Evolutionary conservation across 768 basidiomycete species (phyloP).

Genomic region (Suillus clintonianus): DNA sequence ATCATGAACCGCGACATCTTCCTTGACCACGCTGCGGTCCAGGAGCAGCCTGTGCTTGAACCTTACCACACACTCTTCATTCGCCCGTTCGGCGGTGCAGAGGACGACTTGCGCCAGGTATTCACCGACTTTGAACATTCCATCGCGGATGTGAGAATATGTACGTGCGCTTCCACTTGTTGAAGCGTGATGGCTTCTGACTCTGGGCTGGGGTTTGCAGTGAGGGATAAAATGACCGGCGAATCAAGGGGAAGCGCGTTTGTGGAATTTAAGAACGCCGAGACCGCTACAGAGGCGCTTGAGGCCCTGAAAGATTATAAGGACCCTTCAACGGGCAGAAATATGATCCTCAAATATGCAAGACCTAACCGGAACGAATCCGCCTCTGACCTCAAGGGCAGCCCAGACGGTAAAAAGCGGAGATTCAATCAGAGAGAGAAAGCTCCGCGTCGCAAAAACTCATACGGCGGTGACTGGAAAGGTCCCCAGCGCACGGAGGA

Average conservation of each 20-base stretch:
- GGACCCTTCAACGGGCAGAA: slow-evolving; percentile 9
- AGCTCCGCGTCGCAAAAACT: not conserved
- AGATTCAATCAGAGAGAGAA: not conserved
- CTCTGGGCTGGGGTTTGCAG: slow-evolving; percentile 16
- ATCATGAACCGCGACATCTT: slow-evolving; percentile 47
- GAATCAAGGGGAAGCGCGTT: slow-evolving; percentile 43
- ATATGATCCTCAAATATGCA: slow-evolving; percentile 17
- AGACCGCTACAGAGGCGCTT: slow-evolving; percentile 52
- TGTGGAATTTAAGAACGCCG: slow-evolving; percentile 50
- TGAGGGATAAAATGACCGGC: slow-evolving; percentile 36
- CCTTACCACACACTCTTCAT: slow-evolving; percentile 36
- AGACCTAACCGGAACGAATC: slow-evolving; percentile 6
- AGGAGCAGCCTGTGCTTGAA: not conserved
- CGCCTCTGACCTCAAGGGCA: not conserved
- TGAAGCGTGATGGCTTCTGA: not conserved
- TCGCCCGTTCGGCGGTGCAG: slow-evolving; percentile 26
- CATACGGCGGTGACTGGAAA: not conserved
- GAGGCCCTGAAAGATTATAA: slow-evolving; percentile 35
- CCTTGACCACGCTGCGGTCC: slow-evolving; percentile 39
- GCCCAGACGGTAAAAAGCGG: not conserved
- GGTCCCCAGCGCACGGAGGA: not conserved
- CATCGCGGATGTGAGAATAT: slow-evolving; percentile 32
- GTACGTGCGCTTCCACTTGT: slow-evolving; percentile 23
- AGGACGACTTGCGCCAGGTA: slow-evolving; percentile 23
- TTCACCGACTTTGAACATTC: slow-evolving; percentile 21